These are phyloP conservation scores for Quercus alba DNA, from an alignment of 306 rosid species.

Conservation along the genomic window DNA sequence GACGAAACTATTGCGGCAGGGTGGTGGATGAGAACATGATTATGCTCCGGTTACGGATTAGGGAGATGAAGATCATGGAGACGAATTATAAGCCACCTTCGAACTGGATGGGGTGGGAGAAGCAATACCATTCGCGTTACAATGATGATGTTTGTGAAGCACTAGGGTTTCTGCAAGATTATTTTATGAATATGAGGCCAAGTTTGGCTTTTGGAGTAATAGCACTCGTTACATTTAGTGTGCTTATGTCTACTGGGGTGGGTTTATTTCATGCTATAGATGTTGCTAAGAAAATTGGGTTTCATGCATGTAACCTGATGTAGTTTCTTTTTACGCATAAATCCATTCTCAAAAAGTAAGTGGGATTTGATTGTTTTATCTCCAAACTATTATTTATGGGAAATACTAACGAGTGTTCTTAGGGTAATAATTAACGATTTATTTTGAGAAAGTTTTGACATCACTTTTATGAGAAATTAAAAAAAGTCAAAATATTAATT, in stretches of 20 bases:
- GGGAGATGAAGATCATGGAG: constrained; percentile 30
- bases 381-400: no score
- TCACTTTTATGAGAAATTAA: no score
- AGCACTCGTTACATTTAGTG: constrained; percentile 6
- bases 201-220: constrained; percentile 14
- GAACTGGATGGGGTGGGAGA: constrained; percentile 34
- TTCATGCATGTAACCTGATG: neutral
- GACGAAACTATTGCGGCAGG: neutral
- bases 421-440: no score
- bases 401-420: no score
- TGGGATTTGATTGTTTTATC: no score
- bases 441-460: no score
- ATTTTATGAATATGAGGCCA: constrained; percentile 25
- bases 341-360: no score
- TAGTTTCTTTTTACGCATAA: no score
- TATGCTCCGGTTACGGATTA: constrained; percentile 21
- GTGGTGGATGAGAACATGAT: constrained; percentile 37
- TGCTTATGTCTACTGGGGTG: constrained; percentile 7
- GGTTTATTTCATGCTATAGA: constrained; percentile 12
- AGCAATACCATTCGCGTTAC: constrained; percentile 4
- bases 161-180: constrained; percentile 21
- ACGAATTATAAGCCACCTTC: neutral
- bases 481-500: no score
- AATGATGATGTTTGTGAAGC: constrained; percentile 24
- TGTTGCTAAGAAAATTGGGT: constrained; percentile 1